Evolutionary conservation across 805 yeast genomes (phyloP).

Genomic region (Dipodascus albidus): DNA sequence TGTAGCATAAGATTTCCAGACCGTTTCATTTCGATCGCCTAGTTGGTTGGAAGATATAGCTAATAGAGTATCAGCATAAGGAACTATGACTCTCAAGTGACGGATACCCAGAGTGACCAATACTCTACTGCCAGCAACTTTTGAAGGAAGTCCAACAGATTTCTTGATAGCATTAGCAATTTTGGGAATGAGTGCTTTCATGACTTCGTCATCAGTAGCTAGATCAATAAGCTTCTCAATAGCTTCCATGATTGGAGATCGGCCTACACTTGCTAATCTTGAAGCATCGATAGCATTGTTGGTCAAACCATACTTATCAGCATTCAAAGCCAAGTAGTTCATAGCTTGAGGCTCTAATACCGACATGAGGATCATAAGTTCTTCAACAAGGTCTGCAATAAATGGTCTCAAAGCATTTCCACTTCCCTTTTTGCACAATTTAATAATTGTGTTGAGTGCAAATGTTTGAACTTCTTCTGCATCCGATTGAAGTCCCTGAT

Average conservation of each 20-base stretch:
- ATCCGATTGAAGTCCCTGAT: slow-evolving; percentile 69
- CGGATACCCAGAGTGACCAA: slow-evolving; percentile 52
- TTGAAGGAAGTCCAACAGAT: slow-evolving; percentile 84
- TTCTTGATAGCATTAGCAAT: slow-evolving; percentile 47
- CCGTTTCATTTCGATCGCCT: slow-evolving; percentile 59
- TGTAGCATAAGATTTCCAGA: slow-evolving; percentile 64
- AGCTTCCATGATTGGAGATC: slow-evolving; percentile 84
- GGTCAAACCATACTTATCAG: slow-evolving; percentile 72
- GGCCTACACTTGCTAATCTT: slow-evolving; percentile 58
- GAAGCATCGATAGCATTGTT: slow-evolving; percentile 65
- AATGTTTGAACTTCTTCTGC: slow-evolving; percentile 75
- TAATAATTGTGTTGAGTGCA: slow-evolving; percentile 66
- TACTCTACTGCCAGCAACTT: slow-evolving; percentile 71
- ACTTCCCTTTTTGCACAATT: slow-evolving; percentile 56
- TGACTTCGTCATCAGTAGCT: slow-evolving; percentile 36
- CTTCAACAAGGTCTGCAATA: slow-evolving; percentile 56
- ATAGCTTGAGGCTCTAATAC: slow-evolving; percentile 85
- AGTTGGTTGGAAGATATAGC: slow-evolving; percentile 47
- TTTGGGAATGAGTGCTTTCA: slow-evolving; percentile 37
- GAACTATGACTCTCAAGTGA: slow-evolving; percentile 34
- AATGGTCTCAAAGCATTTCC: slow-evolving; percentile 41
- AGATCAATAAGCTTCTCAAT: slow-evolving; percentile 58
- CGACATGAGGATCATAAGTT: slow-evolving; percentile 63
- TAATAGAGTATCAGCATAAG: slow-evolving; percentile 53
- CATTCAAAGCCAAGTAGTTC: slow-evolving; percentile 77